Percentiles rank a stretch among this genome's conserved stretches.
phyloP scores from a whole-genome alignment of 192 early-diverging fungal genomes.

The Podila horticola region DNA sequence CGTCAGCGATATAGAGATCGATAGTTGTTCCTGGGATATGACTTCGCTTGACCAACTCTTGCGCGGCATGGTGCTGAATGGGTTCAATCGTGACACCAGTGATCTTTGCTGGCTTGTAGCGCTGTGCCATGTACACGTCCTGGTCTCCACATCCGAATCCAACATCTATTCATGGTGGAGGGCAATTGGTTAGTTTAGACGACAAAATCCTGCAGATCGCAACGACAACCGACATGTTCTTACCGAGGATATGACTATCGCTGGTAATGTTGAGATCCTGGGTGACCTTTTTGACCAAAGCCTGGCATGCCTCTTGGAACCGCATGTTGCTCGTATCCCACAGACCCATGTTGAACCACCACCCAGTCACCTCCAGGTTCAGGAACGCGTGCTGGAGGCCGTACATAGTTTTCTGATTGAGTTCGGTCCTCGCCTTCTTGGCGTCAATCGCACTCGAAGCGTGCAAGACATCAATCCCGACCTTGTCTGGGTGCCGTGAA shows the following conservation, averaged over 20 bases:
- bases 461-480: constrained; percentile 41
- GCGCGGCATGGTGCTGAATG: constrained; percentile 50
- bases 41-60: constrained; percentile 17
- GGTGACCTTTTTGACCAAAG: constrained; percentile 47
- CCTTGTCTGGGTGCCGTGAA: constrained; percentile 34
- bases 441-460: background rate
- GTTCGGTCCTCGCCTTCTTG: constrained; percentile 18
- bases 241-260: constrained; percentile 44
- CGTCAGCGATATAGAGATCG: constrained; percentile 44
- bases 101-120: constrained; percentile 36
- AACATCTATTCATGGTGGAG: constrained; percentile 46
- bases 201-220: background rate
- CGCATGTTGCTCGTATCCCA: constrained; percentile 48
- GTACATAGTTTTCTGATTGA: constrained; percentile 51
- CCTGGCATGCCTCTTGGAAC: constrained; percentile 56
- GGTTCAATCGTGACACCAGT: constrained; percentile 58
- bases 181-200: background rate
- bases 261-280: constrained; percentile 18
- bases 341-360: constrained; percentile 62
- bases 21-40: constrained; percentile 24
- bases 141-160: constrained; percentile 68
- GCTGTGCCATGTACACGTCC: constrained; percentile 53
- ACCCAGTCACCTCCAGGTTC: constrained; percentile 52
- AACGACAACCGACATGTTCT: background rate
- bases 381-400: constrained; percentile 55